phyloP scores from a whole-genome alignment of 23 red algal genomes.

The Agarophyton chilense region DNA sequence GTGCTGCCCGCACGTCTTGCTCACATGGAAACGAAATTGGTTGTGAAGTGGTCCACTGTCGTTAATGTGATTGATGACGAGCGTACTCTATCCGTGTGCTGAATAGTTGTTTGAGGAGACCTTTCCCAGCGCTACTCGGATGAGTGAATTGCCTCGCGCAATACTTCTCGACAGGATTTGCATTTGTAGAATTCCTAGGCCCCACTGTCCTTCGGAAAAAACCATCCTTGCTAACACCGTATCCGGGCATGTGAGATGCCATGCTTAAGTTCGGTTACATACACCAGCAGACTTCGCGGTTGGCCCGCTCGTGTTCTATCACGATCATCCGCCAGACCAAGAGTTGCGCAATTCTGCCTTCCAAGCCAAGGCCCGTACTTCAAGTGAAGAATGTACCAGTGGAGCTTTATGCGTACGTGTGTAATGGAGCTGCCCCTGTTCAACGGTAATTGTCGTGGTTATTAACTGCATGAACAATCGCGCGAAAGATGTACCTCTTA shows the following conservation, averaged over 20 bases:
- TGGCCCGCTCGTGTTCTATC: neutral
- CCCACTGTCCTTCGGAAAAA: neutral
- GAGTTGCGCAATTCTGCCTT: constrained; percentile 37
- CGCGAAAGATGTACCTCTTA: neutral
- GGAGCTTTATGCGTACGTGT: constrained; percentile 19
- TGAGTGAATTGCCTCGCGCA: constrained; percentile 2
- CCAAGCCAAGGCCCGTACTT: neutral
- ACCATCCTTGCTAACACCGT: neutral
- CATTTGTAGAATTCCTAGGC: neutral
- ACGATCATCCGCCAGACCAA: neutral
- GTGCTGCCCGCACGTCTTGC: too few species aligned
- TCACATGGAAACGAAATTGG: too few species aligned
- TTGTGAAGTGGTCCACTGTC: too few species aligned
- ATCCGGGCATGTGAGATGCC: neutral
- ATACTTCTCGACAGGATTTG: neutral
- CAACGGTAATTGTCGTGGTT: neutral
- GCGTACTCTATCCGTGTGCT: too few species aligned
- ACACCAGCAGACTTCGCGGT: neutral
- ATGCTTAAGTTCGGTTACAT: neutral
- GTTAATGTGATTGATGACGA: too few species aligned
- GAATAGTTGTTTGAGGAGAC: too few species aligned
- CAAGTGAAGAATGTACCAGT: neutral
- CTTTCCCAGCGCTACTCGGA: too few species aligned
- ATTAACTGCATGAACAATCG: neutral
- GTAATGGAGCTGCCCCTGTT: neutral